phyloP scores from a whole-genome alignment of 805 yeast species.

The Schwanniomyces sp. region DNA sequence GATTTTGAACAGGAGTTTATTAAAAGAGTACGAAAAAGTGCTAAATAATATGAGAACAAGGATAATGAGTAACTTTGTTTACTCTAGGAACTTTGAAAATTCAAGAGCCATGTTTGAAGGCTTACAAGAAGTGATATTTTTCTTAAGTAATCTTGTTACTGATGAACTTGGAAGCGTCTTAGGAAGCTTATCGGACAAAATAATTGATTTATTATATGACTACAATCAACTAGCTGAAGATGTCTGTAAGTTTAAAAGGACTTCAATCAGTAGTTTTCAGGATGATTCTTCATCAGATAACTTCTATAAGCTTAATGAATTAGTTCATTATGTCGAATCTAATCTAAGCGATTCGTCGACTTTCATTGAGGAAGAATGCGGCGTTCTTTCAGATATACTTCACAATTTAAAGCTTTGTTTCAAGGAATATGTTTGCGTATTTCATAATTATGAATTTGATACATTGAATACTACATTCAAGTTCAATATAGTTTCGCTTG shows the following conservation, averaged over 20 bases:
- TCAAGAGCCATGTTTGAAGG: slow-evolving; percentile 13
- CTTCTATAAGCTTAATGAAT: not conserved
- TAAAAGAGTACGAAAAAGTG: slow-evolving; percentile 4
- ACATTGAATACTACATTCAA: slow-evolving; percentile 4
- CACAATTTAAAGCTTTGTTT: slow-evolving; percentile 8
- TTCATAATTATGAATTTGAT: not conserved
- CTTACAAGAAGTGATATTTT: slow-evolving; percentile 7
- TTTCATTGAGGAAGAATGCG: slow-evolving; percentile 10
- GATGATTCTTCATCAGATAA: not conserved
- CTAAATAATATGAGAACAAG: slow-evolving; percentile 6
- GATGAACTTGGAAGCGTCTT: slow-evolving; percentile 8
- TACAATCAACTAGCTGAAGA: slow-evolving; percentile 7
- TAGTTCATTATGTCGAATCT: slow-evolving; percentile 5
- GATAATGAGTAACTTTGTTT: slow-evolving; percentile 9
- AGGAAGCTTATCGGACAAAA: slow-evolving; percentile 7
- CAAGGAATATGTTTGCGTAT: slow-evolving; percentile 9
- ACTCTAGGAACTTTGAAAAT: slow-evolving; percentile 11
- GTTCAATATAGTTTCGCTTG: slow-evolving; percentile 15
- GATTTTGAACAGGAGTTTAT: slow-evolving; percentile 6
- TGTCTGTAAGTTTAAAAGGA: not conserved
- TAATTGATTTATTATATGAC: slow-evolving; percentile 11
- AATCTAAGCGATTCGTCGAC: slow-evolving; percentile 5
- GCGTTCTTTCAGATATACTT: slow-evolving; percentile 4
- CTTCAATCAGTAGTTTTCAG: not conserved
- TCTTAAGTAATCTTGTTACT: slow-evolving; percentile 5